Evolutionary conservation across 495 filamentous ascomycete species (phyloP).

Genomic region (Hyaloscypha variabilis): DNA sequence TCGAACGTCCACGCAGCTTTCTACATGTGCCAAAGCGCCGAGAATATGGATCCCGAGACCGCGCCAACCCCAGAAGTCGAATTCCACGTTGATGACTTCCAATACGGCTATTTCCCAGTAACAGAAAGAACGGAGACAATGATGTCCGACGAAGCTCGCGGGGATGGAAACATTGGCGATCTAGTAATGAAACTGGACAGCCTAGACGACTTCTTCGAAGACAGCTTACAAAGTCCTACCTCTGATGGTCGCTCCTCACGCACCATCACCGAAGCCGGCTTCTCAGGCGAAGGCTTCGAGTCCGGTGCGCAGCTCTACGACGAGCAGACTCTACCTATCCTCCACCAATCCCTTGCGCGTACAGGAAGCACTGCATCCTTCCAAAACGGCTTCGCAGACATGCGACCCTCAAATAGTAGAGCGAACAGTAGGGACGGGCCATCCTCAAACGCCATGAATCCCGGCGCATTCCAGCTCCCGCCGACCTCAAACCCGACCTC

Average conservation of each 20-base stretch:
- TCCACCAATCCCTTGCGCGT: constrained; percentile 76
- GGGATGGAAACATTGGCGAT: constrained; percentile 75
- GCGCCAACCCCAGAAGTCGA: constrained; percentile 82
- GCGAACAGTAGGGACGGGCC: constrained; percentile 36
- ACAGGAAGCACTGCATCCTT: constrained; percentile 78
- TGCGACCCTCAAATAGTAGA: constrained; percentile 47
- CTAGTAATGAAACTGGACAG: constrained; percentile 90
- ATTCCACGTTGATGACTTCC: constrained; percentile 89
- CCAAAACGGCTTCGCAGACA: constrained; percentile 84
- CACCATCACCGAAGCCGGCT: constrained; percentile 63
- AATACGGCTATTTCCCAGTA: constrained; percentile 73
- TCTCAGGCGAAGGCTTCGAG: constrained; percentile 59
- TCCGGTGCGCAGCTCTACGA: constrained; percentile 88
- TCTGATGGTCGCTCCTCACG: constrained; percentile 61
- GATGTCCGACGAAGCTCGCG: constrained; percentile 84
- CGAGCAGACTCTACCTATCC: constrained; percentile 88
- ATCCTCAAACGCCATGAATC: constrained; percentile 63
- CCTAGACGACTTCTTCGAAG: constrained; percentile 93
- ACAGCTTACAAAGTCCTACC: constrained; percentile 53
- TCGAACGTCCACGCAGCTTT: constrained; percentile 96
- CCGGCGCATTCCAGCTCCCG: constrained; percentile 54
- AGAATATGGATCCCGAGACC: constrained; percentile 58
- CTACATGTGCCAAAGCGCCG: constrained; percentile 77
- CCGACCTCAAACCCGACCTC: constrained; percentile 29
- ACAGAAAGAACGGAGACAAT: constrained; percentile 80